Evolutionary conservation across 1,284 basidiomycete species (phyloP).

Genomic region (Rhodotorula sp.): DNA sequence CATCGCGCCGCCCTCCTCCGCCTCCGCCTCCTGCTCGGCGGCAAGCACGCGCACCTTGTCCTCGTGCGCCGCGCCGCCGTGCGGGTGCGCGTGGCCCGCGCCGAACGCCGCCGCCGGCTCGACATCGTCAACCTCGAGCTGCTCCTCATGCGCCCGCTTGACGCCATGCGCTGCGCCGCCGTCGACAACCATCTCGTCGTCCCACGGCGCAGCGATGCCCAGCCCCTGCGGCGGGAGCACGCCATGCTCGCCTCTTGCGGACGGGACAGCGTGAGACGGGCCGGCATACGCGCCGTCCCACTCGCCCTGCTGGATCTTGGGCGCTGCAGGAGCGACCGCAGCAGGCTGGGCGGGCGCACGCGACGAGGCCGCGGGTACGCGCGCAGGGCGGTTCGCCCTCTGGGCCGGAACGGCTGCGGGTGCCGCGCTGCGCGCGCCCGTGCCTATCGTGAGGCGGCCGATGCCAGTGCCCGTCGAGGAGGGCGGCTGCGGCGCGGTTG

Average conservation of each 20-base stretch:
- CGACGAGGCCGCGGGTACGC: slow-evolving; percentile 9
- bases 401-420: neutral
- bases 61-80: slow-evolving; percentile 38
- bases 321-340: slow-evolving; percentile 16
- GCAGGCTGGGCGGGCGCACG: slow-evolving; percentile 3
- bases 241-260: slow-evolving; percentile 7
- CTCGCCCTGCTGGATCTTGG: slow-evolving; percentile 30
- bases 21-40: slow-evolving; percentile 1
- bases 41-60: slow-evolving; percentile 35
- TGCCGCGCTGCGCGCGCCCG: neutral
- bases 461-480: slow-evolving; percentile 39
- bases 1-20: neutral
- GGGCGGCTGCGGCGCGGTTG: slow-evolving; percentile 25
- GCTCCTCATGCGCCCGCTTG: slow-evolving; percentile 46
- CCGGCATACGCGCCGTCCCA: slow-evolving; percentile 26
- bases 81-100: neutral
- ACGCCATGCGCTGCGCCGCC: slow-evolving; percentile 11
- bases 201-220: slow-evolving; percentile 15
- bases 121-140: slow-evolving; percentile 56
- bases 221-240: slow-evolving; percentile 9
- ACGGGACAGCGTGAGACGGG: slow-evolving; percentile 1
- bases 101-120: slow-evolving; percentile 47
- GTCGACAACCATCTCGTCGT: slow-evolving; percentile 23
- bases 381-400: neutral
- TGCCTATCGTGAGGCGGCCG: slow-evolving; percentile 26